Base-by-base conservation (phyloP, 2,329 filamentous ascomycete species). In the Fonsecaea nubica region DNA sequence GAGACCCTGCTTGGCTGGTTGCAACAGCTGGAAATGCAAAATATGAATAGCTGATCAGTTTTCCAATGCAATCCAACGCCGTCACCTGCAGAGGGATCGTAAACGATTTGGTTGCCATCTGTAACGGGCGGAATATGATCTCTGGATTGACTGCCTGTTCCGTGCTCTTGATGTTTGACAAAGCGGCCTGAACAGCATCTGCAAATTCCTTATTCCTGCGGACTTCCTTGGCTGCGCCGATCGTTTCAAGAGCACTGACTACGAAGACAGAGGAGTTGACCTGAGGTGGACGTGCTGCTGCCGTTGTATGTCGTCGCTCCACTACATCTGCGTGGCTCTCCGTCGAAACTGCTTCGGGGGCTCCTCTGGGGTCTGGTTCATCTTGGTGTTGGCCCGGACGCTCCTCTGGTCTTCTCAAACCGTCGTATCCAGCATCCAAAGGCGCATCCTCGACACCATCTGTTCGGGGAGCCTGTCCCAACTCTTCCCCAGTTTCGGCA, bases 31-130 rank as follows among this genome's bases (percentile, higher is more conserved):
- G 86, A 58, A 92, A 87, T 57, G 94, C 94, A 79, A 99, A 98
- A 83, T 98, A 98, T 18, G 95, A 97, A 79, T 97, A 99, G 75
- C 94, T 97, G 77, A 98, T 98, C 69, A 99, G 89, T 83, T 99
- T 99, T 75, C 96, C 95, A 74, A 99, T 97, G 80, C 94, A 98
- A 80, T 99, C 95, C 75, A 99, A 87, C 6, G 95, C 93, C 42
- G 91, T 92, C 25, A 93, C 96, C 67, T 93, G 92, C 55, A 99
- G 85, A 65, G 92, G 88, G 61, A 94, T 90, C 74, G 92, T 97
- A 74, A 89, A 87, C 9, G 92, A 90, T 77, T 93, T 92, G 40
- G 93, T 94, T 56, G 96, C 95, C 50, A 98, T 86, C 76, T 96
- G 92, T 36, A 99, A 81, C 13, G 95, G 95, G 71, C 90, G 89